phyloP scores from a whole-genome alignment of 164 flowering plant species.

The Magnolia kwangsiensis region DNA sequence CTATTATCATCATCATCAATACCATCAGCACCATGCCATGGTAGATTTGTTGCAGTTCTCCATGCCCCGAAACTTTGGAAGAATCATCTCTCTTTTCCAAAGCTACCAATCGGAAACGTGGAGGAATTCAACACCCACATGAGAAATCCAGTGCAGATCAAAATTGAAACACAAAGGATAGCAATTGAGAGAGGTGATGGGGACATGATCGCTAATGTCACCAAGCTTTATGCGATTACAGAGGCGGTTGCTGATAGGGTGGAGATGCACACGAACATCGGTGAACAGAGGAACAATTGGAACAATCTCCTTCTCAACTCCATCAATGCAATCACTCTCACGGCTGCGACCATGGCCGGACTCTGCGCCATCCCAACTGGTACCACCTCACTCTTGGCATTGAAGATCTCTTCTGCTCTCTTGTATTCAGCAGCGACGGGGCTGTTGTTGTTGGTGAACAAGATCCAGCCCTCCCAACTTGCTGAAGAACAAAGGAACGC shows the following conservation, averaged over 20 bases:
- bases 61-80: conserved; percentile 11
- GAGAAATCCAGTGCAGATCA: not conserved
- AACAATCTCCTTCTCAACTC: conserved; percentile 40
- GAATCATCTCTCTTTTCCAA: conserved; percentile 18
- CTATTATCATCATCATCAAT: not conserved
- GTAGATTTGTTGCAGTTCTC: conserved; percentile 15
- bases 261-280: conserved; percentile 48
- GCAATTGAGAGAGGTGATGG: not conserved
- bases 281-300: conserved; percentile 48
- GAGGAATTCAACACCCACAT: conserved; percentile 11
- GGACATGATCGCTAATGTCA: not conserved
- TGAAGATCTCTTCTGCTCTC: conserved; percentile 42
- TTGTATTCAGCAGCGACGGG: conserved; percentile 52
- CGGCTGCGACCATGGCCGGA: conserved; percentile 44
- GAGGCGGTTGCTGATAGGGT: conserved; percentile 38
- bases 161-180: conserved; percentile 1
- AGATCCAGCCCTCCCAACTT: conserved; percentile 71
- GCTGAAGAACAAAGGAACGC: conserved; percentile 74
- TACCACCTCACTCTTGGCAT: conserved; percentile 22
- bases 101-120: conserved; percentile 11
- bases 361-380: conserved; percentile 25
- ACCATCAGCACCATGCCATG: not conserved
- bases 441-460: conserved; percentile 51
- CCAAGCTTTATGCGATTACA: conserved; percentile 33
- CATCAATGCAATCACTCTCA: conserved; percentile 38